Conservation (phyloP, 78 protist genomes). For the Bigelowiella natans region DNA sequence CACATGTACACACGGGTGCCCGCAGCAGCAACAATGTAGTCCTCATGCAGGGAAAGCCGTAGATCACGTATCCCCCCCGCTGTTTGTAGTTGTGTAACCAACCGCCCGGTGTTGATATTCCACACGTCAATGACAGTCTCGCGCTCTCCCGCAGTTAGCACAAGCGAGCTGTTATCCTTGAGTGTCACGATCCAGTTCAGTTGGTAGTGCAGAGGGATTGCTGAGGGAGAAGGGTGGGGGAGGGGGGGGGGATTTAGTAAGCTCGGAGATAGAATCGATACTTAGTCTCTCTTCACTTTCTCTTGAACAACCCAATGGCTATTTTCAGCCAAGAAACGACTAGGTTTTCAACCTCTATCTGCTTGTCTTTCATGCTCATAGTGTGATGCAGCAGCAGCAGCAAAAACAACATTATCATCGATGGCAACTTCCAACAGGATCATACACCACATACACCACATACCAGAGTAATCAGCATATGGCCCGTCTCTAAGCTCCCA, state of each 20-base stretch:
- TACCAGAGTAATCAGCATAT: background rate
- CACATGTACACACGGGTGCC: too few species aligned
- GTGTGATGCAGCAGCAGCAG: too few species aligned
- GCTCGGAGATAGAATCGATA: background rate
- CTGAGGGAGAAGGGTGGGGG: background rate
- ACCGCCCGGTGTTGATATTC: background rate
- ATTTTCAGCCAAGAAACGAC: background rate
- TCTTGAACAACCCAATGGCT: too few species aligned
- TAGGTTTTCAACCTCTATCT: too few species aligned
- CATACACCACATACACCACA: too few species aligned
- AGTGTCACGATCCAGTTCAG: background rate
- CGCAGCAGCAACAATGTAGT: background rate
- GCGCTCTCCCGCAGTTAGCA: background rate
- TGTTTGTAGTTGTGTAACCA: background rate
- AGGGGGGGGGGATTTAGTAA: background rate
- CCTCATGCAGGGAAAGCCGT: background rate
- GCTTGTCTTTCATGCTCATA: too few species aligned
- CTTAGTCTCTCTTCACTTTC: too few species aligned
- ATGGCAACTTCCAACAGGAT: too few species aligned
- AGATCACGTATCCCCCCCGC: background rate
- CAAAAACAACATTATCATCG: too few species aligned
- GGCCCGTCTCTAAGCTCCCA: background rate
- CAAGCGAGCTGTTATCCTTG: background rate
- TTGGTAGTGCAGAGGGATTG: background rate
- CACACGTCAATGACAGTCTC: background rate